Percentiles rank a stretch among this genome's conserved stretches.
Conservation (phyloP, 2,329 filamentous ascomycete species). For the Colletotrichum sp. region DNA sequence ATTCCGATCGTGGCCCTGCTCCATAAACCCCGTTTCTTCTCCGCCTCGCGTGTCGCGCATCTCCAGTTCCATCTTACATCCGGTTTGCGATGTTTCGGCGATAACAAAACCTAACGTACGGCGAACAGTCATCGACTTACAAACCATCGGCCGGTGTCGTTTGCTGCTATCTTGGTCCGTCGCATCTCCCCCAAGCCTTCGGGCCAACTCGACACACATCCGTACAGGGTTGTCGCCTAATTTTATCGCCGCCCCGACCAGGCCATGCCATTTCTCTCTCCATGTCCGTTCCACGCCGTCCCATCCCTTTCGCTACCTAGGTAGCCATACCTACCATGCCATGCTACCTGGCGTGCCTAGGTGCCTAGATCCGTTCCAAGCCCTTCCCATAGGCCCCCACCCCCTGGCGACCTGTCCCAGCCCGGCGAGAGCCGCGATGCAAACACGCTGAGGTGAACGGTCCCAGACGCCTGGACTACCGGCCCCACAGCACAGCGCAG, state of each 20-base stretch:
- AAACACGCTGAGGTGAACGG: neutral
- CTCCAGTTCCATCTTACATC: neutral
- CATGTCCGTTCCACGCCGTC: neutral
- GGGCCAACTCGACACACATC: neutral
- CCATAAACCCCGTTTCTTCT: neutral
- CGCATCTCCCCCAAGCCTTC: neutral
- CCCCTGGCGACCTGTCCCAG: neutral
- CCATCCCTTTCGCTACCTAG: neutral
- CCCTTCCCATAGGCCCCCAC: neutral
- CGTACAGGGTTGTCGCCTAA: conserved; percentile 2
- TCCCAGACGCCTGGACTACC: conserved; percentile 13
- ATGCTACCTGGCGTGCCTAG: neutral
- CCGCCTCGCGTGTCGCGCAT: neutral
- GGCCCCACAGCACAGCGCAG: conserved; percentile 1
- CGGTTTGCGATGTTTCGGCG: neutral
- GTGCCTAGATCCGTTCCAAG: neutral
- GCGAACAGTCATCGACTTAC: neutral
- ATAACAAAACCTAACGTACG: neutral
- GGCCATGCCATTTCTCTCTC: neutral
- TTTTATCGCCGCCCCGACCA: neutral
- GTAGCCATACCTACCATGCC: neutral
- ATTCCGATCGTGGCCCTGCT: neutral
- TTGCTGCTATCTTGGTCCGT: neutral
- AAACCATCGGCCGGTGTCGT: neutral
- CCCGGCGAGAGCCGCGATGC: neutral